Evolutionary conservation across 2,329 filamentous ascomycete genomes (phyloP), one percentile per base, ranked within the genome.

Genomic region (Trichothecium roseum): DNA sequence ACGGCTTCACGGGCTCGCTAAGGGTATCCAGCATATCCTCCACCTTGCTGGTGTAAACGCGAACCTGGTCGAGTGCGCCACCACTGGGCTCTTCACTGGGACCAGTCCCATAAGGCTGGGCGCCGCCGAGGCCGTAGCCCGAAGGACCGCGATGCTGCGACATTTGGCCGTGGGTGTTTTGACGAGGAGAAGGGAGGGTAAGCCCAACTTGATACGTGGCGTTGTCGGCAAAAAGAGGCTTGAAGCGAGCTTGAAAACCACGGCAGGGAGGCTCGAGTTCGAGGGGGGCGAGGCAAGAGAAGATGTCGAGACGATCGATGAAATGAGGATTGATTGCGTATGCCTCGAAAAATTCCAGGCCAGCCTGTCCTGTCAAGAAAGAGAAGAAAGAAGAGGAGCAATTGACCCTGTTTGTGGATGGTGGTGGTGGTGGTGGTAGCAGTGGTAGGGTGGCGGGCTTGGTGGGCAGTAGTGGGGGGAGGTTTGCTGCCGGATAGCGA

Each of bases 31-130:
- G 63, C 56, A 84, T 65, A 57, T 98, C 91, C 66, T 98, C 91
- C 47, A 98, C 89, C 73, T 95, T 96, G 80, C 84, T 94, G 35
- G 91, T 98, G 63, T 96, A 88, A 59, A 87, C 78, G 45, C 91
- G 75, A 55, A 98, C 86, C 51, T 85, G 74, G 59, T 95, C 91
- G 48, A 98, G 75, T 46, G 49, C 48, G 36, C 51, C 53, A 39
- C 82, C 78, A 59, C 77, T 85, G 33, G 81, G 74, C 50, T 87
- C 80, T 22, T 55, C 51, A 26, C 42, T 44, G 63, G 67, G 50
- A 15, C 69, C 40, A 68, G 68, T 74, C 44, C 74, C 79, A 51
- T 86, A 88, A 44, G 78, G 75, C 53, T 52, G 51, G 36, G 77
- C 79, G 57, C 79, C 74, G 52, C 81, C 81, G 57, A 91, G 74